phyloP scores from a whole-genome alignment of 2,329 filamentous ascomycete species.

The Septoria petroselini region DNA sequence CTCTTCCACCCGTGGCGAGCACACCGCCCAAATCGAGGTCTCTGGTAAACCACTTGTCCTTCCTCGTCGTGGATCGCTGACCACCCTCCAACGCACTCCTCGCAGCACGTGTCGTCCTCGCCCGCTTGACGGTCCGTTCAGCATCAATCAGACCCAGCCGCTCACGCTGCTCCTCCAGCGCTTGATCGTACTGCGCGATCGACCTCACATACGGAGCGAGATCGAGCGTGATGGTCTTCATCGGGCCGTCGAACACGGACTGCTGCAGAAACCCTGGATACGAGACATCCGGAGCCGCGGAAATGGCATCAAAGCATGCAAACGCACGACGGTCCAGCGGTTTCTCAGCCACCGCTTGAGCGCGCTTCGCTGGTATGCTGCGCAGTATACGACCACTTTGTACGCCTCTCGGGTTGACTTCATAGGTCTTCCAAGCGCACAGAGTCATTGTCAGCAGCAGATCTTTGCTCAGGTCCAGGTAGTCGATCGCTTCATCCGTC shows the following conservation, averaged over 20 bases:
- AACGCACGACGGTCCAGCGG: conserved; percentile 43
- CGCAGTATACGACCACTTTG: conserved; percentile 9
- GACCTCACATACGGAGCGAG: conserved; percentile 85
- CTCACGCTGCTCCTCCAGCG: conserved; percentile 65
- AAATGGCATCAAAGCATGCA: conserved; percentile 53
- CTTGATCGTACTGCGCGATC: conserved; percentile 74
- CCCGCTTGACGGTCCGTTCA: conserved; percentile 54
- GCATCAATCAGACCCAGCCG: conserved; percentile 61
- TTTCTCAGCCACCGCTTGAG: conserved; percentile 1
- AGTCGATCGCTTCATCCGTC: conserved; percentile 48
- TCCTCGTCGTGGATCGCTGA: conserved; percentile 61
- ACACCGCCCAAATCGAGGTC: conserved; percentile 60
- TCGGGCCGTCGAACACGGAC: conserved; percentile 73
- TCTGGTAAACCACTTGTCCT: conserved; percentile 69
- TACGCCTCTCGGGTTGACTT: conserved; percentile 4
- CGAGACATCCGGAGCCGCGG: conserved; percentile 38
- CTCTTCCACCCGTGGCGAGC: conserved; percentile 56
- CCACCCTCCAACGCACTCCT: conserved; percentile 70
- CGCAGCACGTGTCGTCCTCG: conserved; percentile 70
- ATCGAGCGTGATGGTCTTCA: conserved; percentile 66
- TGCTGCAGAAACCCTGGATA: conserved; percentile 55
- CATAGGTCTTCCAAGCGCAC: conserved; percentile 20
- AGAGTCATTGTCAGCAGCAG: conserved; percentile 34
- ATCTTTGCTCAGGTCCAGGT: conserved; percentile 40
- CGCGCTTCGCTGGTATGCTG: conserved; percentile 9